Evolutionary conservation across 352 stramenopile genomes (phyloP).

Genomic region (Pythium scleroteichum): DNA sequence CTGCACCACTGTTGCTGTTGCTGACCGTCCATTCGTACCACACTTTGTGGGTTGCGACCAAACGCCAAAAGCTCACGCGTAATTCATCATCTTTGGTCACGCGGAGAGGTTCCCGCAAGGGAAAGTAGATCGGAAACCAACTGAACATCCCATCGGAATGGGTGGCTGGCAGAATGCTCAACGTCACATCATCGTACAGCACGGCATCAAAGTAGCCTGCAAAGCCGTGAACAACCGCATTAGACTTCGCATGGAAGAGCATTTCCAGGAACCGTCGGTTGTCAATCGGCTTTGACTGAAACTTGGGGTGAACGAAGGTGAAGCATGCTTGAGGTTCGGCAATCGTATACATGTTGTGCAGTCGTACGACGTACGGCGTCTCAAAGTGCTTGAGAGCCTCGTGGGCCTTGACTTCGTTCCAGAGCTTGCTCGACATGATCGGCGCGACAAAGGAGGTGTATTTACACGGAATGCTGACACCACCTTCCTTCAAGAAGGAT

Average conservation of each 20-base stretch:
- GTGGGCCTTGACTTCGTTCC: constrained; percentile 87
- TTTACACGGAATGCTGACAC: constrained; percentile 87
- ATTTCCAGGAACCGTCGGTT: constrained; percentile 81
- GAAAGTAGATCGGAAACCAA: constrained; percentile 99
- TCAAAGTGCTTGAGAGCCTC: constrained; percentile 89
- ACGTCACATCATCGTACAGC: constrained; percentile 92
- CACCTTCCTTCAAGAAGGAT: constrained; percentile 87
- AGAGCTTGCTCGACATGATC: constrained; percentile 94
- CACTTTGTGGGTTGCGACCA: constrained; percentile 85
- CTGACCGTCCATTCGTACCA: constrained; percentile 99
- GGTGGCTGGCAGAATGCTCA: constrained; percentile 94
- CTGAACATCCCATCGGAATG: constrained; percentile 98
- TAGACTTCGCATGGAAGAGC: constrained; percentile 51
- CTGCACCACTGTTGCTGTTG: constrained; percentile 35
- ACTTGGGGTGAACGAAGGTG: constrained; percentile 93
- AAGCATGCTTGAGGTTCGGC: constrained; percentile 90
- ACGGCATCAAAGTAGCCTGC: constrained; percentile 96
- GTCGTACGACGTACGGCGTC: constrained; percentile 97
- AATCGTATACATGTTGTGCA: constrained; percentile 92
- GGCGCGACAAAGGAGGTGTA: constrained; percentile 96
- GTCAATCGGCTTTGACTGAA: constrained; percentile 53
- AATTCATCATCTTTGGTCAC: constrained; percentile 84
- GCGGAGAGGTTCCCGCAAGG: constrained; percentile 88
- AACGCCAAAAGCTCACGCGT: constrained; percentile 92
- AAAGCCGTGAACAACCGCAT: constrained; percentile 92